phyloP scores from a whole-genome alignment of 805 yeast species.

The Cyberlindnera nakhonratchasimensis region DNA sequence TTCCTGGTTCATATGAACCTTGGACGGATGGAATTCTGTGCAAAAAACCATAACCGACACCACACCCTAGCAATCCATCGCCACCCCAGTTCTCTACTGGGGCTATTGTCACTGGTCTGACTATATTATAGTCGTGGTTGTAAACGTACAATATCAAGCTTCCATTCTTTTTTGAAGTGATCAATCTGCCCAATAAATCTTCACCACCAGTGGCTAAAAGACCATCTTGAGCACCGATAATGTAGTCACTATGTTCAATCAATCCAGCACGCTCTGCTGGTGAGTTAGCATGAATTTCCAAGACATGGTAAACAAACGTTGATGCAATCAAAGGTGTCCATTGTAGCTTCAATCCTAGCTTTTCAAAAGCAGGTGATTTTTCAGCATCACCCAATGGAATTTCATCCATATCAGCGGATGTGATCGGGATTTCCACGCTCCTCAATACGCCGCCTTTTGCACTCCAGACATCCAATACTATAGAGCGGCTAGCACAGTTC shows the following conservation, averaged over 20 bases:
- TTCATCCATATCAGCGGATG: slow-evolving; percentile 31
- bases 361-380: slow-evolving; percentile 38
- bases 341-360: slow-evolving; percentile 67
- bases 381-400: slow-evolving; percentile 20
- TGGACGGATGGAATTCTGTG: slow-evolving; percentile 78
- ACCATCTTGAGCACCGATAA: slow-evolving; percentile 86
- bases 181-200: slow-evolving; percentile 63
- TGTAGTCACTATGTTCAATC: slow-evolving; percentile 81
- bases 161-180: slow-evolving; percentile 47
- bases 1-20: slow-evolving; percentile 36
- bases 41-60: slow-evolving; percentile 88
- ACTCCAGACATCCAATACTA: slow-evolving; percentile 70
- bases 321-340: slow-evolving; percentile 74
- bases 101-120: slow-evolving; percentile 81
- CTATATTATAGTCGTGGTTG: slow-evolving; percentile 80
- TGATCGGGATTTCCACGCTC: slow-evolving; percentile 36
- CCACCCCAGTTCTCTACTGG: slow-evolving; percentile 81
- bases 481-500: slow-evolving; percentile 36
- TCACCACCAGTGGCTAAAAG: slow-evolving; percentile 86
- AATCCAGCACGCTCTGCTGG: slow-evolving; percentile 86
- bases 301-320: slow-evolving; percentile 83
- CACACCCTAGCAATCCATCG: slow-evolving; percentile 83
- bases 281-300: slow-evolving; percentile 65
- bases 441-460: slow-evolving; percentile 75
- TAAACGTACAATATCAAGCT: slow-evolving; percentile 66